These are phyloP conservation scores for Penicillium parvum DNA, from an alignment of 495 filamentous ascomycete genomes.

Conservation along the genomic window DNA sequence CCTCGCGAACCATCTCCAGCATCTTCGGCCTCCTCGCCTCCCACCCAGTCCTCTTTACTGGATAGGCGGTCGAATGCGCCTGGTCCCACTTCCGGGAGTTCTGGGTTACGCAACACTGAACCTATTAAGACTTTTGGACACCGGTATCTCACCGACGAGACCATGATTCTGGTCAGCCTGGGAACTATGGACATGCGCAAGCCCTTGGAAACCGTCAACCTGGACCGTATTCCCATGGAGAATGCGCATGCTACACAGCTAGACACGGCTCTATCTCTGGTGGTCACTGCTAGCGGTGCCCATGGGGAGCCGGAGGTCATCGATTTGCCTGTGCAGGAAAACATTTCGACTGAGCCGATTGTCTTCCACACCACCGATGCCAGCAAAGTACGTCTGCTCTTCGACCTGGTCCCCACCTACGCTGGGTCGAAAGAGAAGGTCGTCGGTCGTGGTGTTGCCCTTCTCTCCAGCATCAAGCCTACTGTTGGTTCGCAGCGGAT, in stretches of 20 bases:
- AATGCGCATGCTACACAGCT: conserved; percentile 88
- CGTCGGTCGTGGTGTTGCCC: conserved; percentile 85
- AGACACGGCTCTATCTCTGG: conserved; percentile 87
- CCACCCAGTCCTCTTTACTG: conserved; percentile 43
- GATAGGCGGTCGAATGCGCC: conserved; percentile 50
- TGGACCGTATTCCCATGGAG: conserved; percentile 83
- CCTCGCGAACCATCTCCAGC: too few species aligned
- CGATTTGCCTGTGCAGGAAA: conserved; percentile 90
- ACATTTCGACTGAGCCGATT: conserved; percentile 88
- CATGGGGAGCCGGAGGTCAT: conserved; percentile 81
- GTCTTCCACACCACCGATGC: conserved; percentile 76
- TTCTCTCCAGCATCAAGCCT: conserved; percentile 80
- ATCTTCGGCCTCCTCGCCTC: conserved; percentile 43
- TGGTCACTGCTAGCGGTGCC: conserved; percentile 86
- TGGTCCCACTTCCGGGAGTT: conserved; percentile 31
- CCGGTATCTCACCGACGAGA: conserved; percentile 83
- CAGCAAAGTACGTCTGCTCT: conserved; percentile 79
- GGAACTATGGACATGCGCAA: conserved; percentile 93
- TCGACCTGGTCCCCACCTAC: conserved; percentile 97
- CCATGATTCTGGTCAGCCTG: conserved; percentile 85
- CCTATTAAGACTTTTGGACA: conserved; percentile 94
- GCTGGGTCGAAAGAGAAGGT: conserved; percentile 82
- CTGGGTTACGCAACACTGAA: conserved; percentile 48
- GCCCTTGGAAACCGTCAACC: conserved; percentile 69
- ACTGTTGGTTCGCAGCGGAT: conserved; percentile 75